Evolutionary conservation across 148 eudicot genomes (phyloP).

Genomic region (Silene conica): DNA sequence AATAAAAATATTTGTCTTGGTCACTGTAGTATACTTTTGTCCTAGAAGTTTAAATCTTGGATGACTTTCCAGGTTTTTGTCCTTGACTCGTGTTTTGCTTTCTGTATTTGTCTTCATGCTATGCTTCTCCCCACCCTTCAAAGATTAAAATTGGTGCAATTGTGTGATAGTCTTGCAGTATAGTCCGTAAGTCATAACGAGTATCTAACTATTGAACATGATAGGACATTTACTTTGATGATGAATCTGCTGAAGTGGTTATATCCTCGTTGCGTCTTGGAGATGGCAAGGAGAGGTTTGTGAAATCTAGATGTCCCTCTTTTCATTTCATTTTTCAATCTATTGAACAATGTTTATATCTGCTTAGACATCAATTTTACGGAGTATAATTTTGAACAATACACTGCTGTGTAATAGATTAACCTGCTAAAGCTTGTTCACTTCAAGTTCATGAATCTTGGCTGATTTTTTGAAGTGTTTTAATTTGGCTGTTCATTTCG

Average conservation of each 20-base stretch:
- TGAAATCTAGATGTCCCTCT: background rate
- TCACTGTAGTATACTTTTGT: too few species aligned
- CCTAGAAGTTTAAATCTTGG: too few species aligned
- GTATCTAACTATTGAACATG: slow-evolving; percentile 20
- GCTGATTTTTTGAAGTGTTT: too few species aligned
- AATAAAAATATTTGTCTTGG: too few species aligned
- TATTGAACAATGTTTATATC: too few species aligned
- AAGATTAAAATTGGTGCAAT: background rate
- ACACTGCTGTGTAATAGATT: too few species aligned
- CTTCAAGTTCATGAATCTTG: background rate
- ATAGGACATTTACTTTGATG: slow-evolving; percentile 95
- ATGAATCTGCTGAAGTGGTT: slow-evolving; percentile 96
- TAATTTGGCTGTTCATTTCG: too few species aligned
- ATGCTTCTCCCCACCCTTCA: background rate
- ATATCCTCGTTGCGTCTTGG: slow-evolving; percentile 91
- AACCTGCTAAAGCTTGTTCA: too few species aligned
- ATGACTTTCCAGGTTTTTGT: too few species aligned
- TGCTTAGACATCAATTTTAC: too few species aligned
- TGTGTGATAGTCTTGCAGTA: background rate
- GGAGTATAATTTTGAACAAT: too few species aligned
- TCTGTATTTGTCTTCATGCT: background rate
- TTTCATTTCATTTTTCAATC: background rate
- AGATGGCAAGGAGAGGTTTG: slow-evolving; percentile 76
- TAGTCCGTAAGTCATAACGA: background rate
- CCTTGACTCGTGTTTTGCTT: too few species aligned